Evolutionary conservation across 1,284 basidiomycete species (phyloP).

Genomic region (Athelia sp.): DNA sequence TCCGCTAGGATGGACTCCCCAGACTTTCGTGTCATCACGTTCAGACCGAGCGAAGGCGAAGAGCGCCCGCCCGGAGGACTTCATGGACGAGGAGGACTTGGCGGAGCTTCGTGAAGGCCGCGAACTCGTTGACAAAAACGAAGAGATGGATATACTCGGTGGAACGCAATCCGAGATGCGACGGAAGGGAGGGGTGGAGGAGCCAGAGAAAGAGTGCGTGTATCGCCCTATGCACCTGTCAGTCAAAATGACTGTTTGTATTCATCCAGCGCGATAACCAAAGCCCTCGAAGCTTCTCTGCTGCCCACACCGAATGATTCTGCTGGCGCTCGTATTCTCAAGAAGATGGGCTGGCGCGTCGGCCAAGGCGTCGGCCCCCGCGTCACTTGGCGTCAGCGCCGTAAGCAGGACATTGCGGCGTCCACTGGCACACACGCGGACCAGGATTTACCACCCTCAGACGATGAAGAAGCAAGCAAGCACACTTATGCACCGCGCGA

Average conservation of each 20-base stretch:
- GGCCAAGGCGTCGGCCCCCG: constrained; percentile 94
- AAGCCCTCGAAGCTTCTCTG: constrained; percentile 55
- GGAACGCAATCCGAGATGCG: constrained; percentile 48
- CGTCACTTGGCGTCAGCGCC: constrained; percentile 73
- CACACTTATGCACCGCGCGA: constrained; percentile 87
- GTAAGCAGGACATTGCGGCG: constrained; percentile 59
- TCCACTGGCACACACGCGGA: constrained; percentile 32
- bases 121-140: constrained; percentile 71
- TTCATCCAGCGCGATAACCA: constrained; percentile 44
- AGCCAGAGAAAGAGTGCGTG: constrained; percentile 57
- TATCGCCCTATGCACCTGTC: background rate
- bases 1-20: constrained; percentile 83
- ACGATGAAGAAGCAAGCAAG: constrained; percentile 76
- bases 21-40: constrained; percentile 87
- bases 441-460: constrained; percentile 40
- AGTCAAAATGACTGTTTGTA: background rate
- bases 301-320: constrained; percentile 65
- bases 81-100: constrained; percentile 99
- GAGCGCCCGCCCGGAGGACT: constrained; percentile 75
- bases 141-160: constrained; percentile 65
- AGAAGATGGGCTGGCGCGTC: constrained; percentile 92
- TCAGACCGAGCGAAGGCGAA: constrained; percentile 65
- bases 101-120: constrained; percentile 71
- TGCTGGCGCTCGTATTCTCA: constrained; percentile 76
- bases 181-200: constrained; percentile 25